A percentile compares a stretch with the other conserved stretches of the same genome.
phyloP scores from a whole-genome alignment of 805 yeast species.

The Starmerella kuoi region DNA sequence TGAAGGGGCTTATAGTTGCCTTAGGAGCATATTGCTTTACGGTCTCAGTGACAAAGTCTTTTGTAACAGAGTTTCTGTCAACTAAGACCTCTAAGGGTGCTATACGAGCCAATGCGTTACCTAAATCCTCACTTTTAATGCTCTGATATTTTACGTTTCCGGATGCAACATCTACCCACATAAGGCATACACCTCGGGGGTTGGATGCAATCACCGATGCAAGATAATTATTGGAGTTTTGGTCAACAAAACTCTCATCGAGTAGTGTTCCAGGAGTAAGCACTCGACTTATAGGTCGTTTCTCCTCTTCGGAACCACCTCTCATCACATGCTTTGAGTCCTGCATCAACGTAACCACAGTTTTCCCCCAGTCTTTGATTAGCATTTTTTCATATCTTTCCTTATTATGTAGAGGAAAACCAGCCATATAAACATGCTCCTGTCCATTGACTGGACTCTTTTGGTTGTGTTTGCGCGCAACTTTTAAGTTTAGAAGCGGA shows the following conservation, averaged over 20 bases:
- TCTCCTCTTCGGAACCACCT: constrained; percentile 27
- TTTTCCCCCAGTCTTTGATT: constrained; percentile 55
- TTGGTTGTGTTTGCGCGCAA: constrained; percentile 41
- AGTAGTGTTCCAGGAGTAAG: constrained; percentile 88
- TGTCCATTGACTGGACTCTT: constrained; percentile 26
- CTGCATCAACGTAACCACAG: constrained; percentile 69
- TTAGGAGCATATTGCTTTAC: constrained; percentile 11
- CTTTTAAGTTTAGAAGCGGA: constrained; percentile 54
- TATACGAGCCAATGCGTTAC: constrained; percentile 64
- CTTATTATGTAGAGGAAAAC: constrained; percentile 66
- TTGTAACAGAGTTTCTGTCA: constrained; percentile 20
- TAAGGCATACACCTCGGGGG: constrained; percentile 43
- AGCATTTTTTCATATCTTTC: constrained; percentile 62
- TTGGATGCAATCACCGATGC: constrained; percentile 36
- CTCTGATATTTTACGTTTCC: constrained; percentile 62
- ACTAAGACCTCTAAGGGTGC: constrained; percentile 70
- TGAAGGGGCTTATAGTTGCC: constrained; percentile 39
- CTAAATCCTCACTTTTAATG: constrained; percentile 45
- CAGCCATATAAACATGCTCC: constrained; percentile 50
- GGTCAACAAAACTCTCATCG: constrained; percentile 72
- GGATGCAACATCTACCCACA: constrained; percentile 83
- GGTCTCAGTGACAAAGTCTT: constrained; percentile 40
- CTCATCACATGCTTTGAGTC: constrained; percentile 23
- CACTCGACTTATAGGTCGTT: constrained; percentile 63
- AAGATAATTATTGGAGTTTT: constrained; percentile 57